These are phyloP conservation scores for Kluyveromyces sp. DNA, from an alignment of 1,139 yeast species.

Conservation along the genomic window DNA sequence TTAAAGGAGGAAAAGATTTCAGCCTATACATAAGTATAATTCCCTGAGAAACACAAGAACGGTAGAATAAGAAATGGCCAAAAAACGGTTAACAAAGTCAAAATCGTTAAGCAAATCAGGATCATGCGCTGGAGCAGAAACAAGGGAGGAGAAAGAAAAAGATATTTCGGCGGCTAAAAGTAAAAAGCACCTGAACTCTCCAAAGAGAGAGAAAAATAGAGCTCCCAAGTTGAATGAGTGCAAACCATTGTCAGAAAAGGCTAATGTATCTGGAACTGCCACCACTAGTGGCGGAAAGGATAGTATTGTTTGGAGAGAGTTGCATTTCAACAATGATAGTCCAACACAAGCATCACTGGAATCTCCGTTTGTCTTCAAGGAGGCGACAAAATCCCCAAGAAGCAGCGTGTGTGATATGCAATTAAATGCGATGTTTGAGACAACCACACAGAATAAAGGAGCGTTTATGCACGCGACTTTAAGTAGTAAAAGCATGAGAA, in stretches of 20 bases:
- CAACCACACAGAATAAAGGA: not conserved
- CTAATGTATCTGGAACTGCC: too few species aligned
- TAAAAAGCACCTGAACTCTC: not conserved
- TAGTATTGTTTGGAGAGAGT: conserved; percentile 2
- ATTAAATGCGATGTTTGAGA: conserved; percentile 2
- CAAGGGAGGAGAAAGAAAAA: not conserved
- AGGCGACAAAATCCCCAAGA: conserved; percentile 4
- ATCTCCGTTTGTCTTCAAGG: conserved; percentile 5
- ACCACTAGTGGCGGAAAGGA: not conserved
- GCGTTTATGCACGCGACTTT: not conserved
- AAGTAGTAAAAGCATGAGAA: not conserved
- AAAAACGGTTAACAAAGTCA: not conserved
- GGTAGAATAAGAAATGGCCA: not conserved
- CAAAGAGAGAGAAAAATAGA: not conserved
- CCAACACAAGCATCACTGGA: not conserved
- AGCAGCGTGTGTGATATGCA: conserved; percentile 2
- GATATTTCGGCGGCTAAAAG: conserved; percentile 4
- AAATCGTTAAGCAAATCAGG: not conserved
- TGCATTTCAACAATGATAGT: not conserved
- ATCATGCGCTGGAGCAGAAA: not conserved
- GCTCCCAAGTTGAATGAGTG: too few species aligned
- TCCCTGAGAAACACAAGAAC: too few species aligned
- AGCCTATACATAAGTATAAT: not conserved
- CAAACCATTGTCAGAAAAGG: too few species aligned
- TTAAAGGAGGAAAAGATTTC: not conserved